A percentile compares a stretch with the other conserved stretches of the same genome.
These are phyloP conservation scores for Dissophora globulifera DNA, from an alignment of 192 early-diverging fungal species.

Conservation along the genomic window DNA sequence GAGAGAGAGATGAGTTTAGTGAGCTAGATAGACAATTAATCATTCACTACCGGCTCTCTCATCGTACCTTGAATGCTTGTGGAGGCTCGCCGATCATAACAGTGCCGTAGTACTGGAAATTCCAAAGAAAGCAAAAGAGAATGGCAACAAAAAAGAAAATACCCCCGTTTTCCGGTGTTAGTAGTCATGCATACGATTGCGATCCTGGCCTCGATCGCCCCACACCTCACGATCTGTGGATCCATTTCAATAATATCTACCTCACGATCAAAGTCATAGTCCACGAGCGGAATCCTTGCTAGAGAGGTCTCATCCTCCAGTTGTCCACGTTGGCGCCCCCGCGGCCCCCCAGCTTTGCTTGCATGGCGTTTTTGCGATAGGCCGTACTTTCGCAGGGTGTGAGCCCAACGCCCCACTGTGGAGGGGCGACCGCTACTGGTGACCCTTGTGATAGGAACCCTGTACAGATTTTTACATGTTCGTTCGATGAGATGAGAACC, in stretches of 20 bases:
- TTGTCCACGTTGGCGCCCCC: neutral
- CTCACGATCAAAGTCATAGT: conserved; percentile 36
- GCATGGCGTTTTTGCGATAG: neutral
- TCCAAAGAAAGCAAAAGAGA: neutral
- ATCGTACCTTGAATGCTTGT: conserved; percentile 62
- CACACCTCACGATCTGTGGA: no score
- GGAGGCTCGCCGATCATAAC: conserved; percentile 72
- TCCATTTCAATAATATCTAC: neutral
- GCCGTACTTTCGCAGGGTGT: conserved; percentile 28
- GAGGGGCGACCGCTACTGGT: conserved; percentile 3
- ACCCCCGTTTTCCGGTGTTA: no score
- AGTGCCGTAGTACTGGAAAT: conserved; percentile 68
- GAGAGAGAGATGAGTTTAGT: neutral
- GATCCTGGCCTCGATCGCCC: no score
- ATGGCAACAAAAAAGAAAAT: no score
- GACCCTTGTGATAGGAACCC: conserved; percentile 19
- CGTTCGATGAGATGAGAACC: neutral
- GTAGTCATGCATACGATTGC: no score
- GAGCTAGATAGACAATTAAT: neutral
- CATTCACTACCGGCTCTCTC: neutral
- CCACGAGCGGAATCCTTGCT: conserved; percentile 16
- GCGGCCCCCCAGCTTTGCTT: neutral
- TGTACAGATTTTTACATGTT: neutral
- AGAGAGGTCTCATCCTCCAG: conserved; percentile 8
- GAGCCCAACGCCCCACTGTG: conserved; percentile 20